phyloP scores from a whole-genome alignment of 768 basidiomycete genomes.

The Russula abietina region DNA sequence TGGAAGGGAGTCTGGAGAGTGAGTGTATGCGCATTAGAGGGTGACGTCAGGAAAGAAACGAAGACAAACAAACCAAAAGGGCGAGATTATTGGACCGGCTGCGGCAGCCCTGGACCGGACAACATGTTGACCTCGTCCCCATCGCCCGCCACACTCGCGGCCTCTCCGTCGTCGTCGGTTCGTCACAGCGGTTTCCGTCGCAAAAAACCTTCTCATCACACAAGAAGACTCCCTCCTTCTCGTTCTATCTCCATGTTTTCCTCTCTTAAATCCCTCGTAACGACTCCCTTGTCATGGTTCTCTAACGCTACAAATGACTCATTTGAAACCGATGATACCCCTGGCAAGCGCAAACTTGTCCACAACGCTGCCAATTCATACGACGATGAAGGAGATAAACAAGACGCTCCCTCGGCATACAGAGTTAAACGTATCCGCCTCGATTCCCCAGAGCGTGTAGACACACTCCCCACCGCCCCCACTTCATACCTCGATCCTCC shows the following conservation, averaged over 20 bases:
- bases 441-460: conserved; percentile 12
- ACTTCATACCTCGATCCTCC: conserved; percentile 23
- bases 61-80: background rate
- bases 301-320: conserved; percentile 22
- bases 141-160: conserved; percentile 29
- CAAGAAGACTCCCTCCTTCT: conserved; percentile 24
- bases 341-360: conserved; percentile 33
- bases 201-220: conserved; percentile 22
- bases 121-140: conserved; percentile 24
- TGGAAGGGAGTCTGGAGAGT: background rate
- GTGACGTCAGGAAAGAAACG: conserved; percentile 2
- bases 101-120: conserved; percentile 40
- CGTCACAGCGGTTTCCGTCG: conserved; percentile 17
- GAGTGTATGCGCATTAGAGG: conserved; percentile 10
- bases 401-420: conserved; percentile 5
- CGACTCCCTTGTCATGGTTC: conserved; percentile 33
- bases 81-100: too few relatives aligned
- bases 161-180: conserved; percentile 26
- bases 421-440: conserved; percentile 31
- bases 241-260: conserved; percentile 32
- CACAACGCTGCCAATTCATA: conserved; percentile 1
- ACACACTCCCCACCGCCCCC: background rate
- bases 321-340: conserved; percentile 29
- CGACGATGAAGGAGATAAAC: conserved; percentile 24
- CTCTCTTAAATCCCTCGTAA: conserved; percentile 33